Conservation (phyloP, 768 basidiomycete genomes). For the Kwoniella bestiolae region DNA sequence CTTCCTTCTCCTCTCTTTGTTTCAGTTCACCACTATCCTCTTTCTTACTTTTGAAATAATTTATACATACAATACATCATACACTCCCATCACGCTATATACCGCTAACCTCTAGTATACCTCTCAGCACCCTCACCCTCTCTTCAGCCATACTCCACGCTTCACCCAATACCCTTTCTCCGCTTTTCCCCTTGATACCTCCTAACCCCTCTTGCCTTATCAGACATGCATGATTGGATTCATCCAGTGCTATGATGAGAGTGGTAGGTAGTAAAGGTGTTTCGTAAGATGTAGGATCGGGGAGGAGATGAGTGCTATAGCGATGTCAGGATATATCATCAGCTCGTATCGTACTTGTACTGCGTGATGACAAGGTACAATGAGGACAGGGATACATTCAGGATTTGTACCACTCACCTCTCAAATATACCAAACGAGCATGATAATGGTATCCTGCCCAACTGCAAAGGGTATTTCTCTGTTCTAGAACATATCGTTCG, state of each 20-base stretch:
- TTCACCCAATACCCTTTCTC: conserved; percentile 43
- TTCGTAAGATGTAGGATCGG: conserved; percentile 83
- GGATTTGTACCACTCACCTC: conserved; percentile 62
- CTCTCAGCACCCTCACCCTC: conserved; percentile 40
- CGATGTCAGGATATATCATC: not conserved
- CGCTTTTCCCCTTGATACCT: conserved; percentile 48
- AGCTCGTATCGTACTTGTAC: too few relatives aligned
- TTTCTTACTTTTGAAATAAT: too few relatives aligned
- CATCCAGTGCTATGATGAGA: conserved; percentile 50
- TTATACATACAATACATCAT: not conserved
- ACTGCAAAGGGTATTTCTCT: conserved; percentile 40
- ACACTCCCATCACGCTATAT: not conserved
- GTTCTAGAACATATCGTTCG: conserved; percentile 66
- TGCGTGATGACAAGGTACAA: too few relatives aligned
- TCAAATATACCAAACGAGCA: conserved; percentile 80
- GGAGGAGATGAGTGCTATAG: conserved; percentile 67
- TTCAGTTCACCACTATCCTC: too few relatives aligned
- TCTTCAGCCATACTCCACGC: conserved; percentile 44
- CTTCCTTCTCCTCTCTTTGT: too few relatives aligned
- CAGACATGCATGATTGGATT: conserved; percentile 35
- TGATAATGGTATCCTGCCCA: conserved; percentile 59
- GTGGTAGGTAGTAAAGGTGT: conserved; percentile 78
- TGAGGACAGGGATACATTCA: not conserved
- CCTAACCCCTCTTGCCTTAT: conserved; percentile 52
- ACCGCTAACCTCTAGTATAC: conserved; percentile 32